phyloP scores from a whole-genome alignment of 805 yeast species.

The Kuraishia ogatae region DNA sequence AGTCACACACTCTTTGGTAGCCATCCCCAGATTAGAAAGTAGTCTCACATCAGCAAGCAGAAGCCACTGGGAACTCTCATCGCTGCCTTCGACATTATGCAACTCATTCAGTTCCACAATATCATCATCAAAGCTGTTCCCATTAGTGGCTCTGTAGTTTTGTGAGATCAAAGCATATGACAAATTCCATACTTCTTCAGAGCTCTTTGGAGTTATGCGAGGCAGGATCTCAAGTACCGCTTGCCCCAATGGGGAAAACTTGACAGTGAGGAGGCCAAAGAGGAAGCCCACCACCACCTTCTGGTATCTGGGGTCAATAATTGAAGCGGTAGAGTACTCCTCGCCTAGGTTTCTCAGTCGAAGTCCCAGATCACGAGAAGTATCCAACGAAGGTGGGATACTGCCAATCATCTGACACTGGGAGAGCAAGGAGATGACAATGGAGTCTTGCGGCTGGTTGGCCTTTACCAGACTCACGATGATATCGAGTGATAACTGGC shows the following conservation, averaged over 20 bases:
- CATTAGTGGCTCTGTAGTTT: constrained; percentile 4
- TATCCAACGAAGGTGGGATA: constrained; percentile 58
- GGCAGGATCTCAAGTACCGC: constrained; percentile 60
- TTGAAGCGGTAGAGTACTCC: constrained; percentile 23
- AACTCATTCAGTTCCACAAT: background rate
- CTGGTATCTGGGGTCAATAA: constrained; percentile 15
- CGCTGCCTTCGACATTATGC: background rate
- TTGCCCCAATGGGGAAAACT: constrained; percentile 82
- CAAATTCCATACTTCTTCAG: constrained; percentile 47
- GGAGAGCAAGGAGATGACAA: background rate
- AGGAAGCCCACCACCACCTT: constrained; percentile 36
- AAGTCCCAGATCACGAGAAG: constrained; percentile 66
- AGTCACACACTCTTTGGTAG: constrained; percentile 17
- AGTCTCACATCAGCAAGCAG: constrained; percentile 39
- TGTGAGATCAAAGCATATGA: constrained; percentile 14
- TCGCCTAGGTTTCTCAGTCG: constrained; percentile 54
- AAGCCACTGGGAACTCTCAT: constrained; percentile 17
- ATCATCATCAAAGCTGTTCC: background rate
- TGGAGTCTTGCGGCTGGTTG: constrained; percentile 1
- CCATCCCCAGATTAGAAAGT: constrained; percentile 26
- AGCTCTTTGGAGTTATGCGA: constrained; percentile 30
- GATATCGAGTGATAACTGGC: constrained; percentile 34
- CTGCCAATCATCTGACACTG: constrained; percentile 58
- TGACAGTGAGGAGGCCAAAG: constrained; percentile 65
- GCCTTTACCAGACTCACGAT: constrained; percentile 8